Evolutionary conservation across 2,329 filamentous ascomycete genomes (phyloP).

Genomic region (Nothopassalora personata): DNA sequence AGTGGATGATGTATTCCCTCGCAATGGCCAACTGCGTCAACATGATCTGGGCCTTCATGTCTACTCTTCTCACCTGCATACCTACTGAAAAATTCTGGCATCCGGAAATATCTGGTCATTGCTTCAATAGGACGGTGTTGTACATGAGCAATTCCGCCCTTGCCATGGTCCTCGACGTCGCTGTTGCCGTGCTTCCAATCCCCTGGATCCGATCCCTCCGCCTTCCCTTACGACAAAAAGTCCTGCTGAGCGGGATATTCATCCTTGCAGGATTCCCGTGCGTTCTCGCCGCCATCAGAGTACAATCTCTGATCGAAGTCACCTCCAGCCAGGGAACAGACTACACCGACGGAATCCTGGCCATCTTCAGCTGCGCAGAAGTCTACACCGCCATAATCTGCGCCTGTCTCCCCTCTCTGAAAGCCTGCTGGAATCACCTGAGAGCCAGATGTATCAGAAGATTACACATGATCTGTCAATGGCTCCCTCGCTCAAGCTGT

Average conservation of each 20-base stretch:
- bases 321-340: neutral
- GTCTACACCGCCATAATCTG: constrained; percentile 4
- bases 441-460: neutral
- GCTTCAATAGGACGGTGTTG: neutral
- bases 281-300: constrained; percentile 1
- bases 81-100: constrained; percentile 1
- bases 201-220: constrained; percentile 2
- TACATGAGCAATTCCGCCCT: constrained; percentile 1
- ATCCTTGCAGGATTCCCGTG: constrained; percentile 3
- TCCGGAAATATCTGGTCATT: neutral
- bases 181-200: neutral
- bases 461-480: neutral
- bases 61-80: constrained; percentile 1
- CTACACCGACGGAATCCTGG: constrained; percentile 2
- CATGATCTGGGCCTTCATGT: neutral
- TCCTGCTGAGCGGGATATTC: constrained; percentile 1
- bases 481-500: neutral
- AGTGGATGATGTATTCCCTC: neutral
- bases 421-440: neutral
- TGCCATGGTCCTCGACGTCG: constrained; percentile 6
- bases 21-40: neutral
- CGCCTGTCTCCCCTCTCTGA: constrained; percentile 5
- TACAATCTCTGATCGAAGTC: constrained; percentile 3
- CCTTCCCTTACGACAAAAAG: neutral
- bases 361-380: constrained; percentile 2